Conservation (phyloP, 139 green algal genomes). For the Microglena sp. region DNA sequence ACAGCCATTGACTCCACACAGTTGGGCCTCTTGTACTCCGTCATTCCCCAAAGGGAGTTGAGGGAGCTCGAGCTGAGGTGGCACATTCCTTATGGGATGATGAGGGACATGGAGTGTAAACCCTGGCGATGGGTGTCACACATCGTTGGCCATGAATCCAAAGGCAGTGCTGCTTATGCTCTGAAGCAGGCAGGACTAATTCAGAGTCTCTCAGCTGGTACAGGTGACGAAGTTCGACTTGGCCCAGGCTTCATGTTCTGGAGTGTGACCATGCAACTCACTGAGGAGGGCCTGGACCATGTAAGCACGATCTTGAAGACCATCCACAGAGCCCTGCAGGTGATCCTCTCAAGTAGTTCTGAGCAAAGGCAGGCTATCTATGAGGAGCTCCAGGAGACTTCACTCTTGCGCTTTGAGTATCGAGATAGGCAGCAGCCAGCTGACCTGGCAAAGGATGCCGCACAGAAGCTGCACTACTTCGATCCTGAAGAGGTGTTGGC, state of each 20-base stretch:
- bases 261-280: slow-evolving; percentile 30
- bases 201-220: slow-evolving; percentile 15
- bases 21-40: slow-evolving; percentile 6
- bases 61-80: slow-evolving; percentile 39
- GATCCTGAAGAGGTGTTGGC: slow-evolving; percentile 13
- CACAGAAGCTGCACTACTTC: slow-evolving; percentile 23
- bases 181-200: slow-evolving; percentile 35
- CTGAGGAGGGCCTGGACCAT: slow-evolving; percentile 14
- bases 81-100: slow-evolving; percentile 28
- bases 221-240: slow-evolving; percentile 18
- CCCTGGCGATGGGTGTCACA: slow-evolving; percentile 38
- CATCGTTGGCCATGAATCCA: slow-evolving; percentile 36
- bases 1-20: background rate
- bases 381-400: too few relatives aligned
- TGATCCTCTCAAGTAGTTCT: too few relatives aligned
- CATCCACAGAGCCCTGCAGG: slow-evolving; percentile 17
- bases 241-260: slow-evolving; percentile 39
- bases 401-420: slow-evolving; percentile 27
- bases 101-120: slow-evolving; percentile 28
- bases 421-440: slow-evolving; percentile 13
- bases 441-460: slow-evolving; percentile 21
- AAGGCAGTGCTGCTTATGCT: slow-evolving; percentile 22
- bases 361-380: too few relatives aligned
- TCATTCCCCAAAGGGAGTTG: slow-evolving; percentile 26
- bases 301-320: slow-evolving; percentile 16